Evolutionary conservation across 345 rosid genomes (phyloP).

Genomic region (Salix caprea): DNA sequence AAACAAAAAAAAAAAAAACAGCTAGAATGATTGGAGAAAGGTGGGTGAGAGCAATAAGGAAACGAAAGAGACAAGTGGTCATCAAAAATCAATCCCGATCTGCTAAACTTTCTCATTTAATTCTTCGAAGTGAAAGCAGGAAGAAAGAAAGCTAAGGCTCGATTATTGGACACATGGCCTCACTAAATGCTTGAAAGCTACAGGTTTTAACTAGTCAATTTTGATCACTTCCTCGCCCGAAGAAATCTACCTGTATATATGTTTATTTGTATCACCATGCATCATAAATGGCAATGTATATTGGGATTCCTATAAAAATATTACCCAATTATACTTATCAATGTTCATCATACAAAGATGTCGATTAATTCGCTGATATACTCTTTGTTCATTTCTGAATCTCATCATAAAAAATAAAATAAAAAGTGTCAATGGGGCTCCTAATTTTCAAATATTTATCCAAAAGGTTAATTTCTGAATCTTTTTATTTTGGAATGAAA

Average conservation of each 20-base stretch:
- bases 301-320: too few relatives aligned
- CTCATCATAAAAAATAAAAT: too few relatives aligned
- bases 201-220: neutral
- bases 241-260: neutral
- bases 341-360: too few relatives aligned
- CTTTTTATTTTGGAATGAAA: too few relatives aligned
- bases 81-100: too few relatives aligned
- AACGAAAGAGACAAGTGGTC: constrained; percentile 12
- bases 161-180: constrained; percentile 6
- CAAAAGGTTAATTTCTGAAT: too few relatives aligned
- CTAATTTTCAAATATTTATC: too few relatives aligned
- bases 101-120: neutral
- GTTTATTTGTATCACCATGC: neutral
- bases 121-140: neutral
- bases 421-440: too few relatives aligned
- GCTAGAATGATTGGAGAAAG: neutral
- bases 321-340: too few relatives aligned
- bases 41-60: neutral
- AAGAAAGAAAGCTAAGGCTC: constrained; percentile 17
- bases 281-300: neutral
- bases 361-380: too few relatives aligned
- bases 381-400: too few relatives aligned
- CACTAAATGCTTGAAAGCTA: constrained; percentile 11
- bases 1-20: too few relatives aligned
- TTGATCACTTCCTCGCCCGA: neutral